Evolutionary conservation across 2,329 filamentous ascomycete genomes (phyloP), one percentile per base, ranked within the genome.

Genomic region (Aureobasidium mangrovei): DNA sequence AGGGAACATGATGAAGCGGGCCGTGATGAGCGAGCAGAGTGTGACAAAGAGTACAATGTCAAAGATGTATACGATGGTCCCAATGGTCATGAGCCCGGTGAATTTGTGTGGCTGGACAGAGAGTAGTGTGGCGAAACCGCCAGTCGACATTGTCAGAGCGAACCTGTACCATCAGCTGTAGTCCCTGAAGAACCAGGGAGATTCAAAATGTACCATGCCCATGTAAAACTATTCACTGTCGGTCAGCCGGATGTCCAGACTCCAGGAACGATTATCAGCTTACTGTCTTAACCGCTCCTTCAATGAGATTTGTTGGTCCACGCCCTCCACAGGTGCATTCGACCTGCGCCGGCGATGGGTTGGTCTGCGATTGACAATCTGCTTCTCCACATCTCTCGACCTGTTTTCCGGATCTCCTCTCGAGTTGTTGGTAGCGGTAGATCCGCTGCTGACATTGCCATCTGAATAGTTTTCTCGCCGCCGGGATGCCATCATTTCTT

Each of bases 31-130:
- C 24, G 48, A 27, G 53, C 54, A 47, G 33, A 59, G 52, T 18
- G 56, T 7, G 32, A 59, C 27, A 40, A 56, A 56, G 2, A 56
- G 27, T 10, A 56, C 54, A 5, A 56, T 32, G 41, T 56, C 54
- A 40, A 56, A 45, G 39, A 56, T 53, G 46, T 56, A 56, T n/a
- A 56, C 69, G 55, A 75, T 60, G 29, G 75, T 74, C 24, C 77
- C 78, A 53, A 80, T 76, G 6, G 69, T 72, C 55, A 72, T 67
- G 12, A 81, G 70, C 24, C 77, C 77, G 0, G 62, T 61, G 59
- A 80, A 81, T 1, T 61, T 56, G 54, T 73, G 72, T 0, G 73
- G 74, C 41, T 72, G 66, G 32, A 71, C 64, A 3, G 69, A 62
- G 29, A 77, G 67, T 9, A 76, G 64, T 1, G 74, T 67, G 10